Conservation (phyloP, 371 early-diverging fungal species). For the Mortierella sp. region DNA sequence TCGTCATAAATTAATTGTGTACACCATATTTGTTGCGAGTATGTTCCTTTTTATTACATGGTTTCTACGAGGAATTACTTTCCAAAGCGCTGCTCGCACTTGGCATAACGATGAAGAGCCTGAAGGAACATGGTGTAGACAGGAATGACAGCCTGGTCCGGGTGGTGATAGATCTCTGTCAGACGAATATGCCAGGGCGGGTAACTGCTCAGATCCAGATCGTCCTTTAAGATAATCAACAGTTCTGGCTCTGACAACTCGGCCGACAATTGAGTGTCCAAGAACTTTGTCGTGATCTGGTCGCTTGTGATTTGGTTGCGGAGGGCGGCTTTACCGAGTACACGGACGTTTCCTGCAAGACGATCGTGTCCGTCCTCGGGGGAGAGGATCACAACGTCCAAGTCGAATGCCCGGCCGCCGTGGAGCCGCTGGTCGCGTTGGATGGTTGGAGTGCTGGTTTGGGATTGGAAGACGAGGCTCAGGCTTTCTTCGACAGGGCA, state of each 20-base stretch:
- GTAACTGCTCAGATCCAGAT: slow-evolving; percentile 72
- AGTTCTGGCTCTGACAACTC: slow-evolving; percentile 71
- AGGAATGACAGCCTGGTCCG: slow-evolving; percentile 49
- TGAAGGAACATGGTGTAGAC: slow-evolving; percentile 62
- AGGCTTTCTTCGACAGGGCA: slow-evolving; percentile 25
- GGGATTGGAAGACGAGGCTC: neutral
- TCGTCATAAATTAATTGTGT: neutral
- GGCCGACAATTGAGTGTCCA: slow-evolving; percentile 28
- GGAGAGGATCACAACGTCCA: slow-evolving; percentile 48
- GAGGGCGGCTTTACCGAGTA: slow-evolving; percentile 32
- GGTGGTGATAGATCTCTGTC: slow-evolving; percentile 67
- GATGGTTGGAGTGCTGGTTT: neutral
- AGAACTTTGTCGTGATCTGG: slow-evolving; percentile 32
- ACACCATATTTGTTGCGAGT: too few relatives aligned
- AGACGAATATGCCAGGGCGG: slow-evolving; percentile 75
- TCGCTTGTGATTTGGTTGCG: slow-evolving; percentile 31
- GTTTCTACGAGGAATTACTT: slow-evolving; percentile 15
- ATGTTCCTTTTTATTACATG: neutral
- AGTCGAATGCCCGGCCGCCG: slow-evolving; percentile 25
- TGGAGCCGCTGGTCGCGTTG: slow-evolving; percentile 13
- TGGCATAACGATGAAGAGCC: slow-evolving; percentile 63
- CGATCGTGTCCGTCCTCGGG: slow-evolving; percentile 44
- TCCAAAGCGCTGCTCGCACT: slow-evolving; percentile 69
- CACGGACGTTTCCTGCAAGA: slow-evolving; percentile 33
- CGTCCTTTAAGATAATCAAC: slow-evolving; percentile 70